Evolutionary conservation across 2,329 filamentous ascomycete genomes (phyloP).

Genomic region (Amphichorda felina): DNA sequence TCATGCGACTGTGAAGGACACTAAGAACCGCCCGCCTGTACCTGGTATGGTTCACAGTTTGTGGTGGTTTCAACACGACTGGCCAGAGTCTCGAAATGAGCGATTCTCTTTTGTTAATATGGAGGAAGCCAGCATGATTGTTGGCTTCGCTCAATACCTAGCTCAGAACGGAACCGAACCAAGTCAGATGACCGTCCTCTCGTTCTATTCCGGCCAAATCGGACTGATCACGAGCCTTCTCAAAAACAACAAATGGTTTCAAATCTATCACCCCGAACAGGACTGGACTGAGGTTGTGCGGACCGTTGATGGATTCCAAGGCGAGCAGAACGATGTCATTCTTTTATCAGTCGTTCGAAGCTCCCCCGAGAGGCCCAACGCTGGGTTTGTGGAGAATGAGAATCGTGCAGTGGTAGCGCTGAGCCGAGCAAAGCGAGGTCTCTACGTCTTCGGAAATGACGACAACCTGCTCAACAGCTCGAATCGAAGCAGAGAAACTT

Average conservation of each 20-base stretch:
- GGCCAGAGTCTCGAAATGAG: conserved; percentile 51
- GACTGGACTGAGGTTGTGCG: conserved; percentile 43
- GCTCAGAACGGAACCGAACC: conserved; percentile 50
- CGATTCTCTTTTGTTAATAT: conserved; percentile 53
- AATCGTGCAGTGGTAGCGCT: conserved; percentile 48
- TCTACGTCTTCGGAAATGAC: conserved; percentile 78
- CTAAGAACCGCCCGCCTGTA: conserved; percentile 21
- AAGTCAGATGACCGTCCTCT: conserved; percentile 63
- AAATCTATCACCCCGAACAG: conserved; percentile 11
- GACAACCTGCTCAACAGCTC: conserved; percentile 34
- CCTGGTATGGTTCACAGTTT: conserved; percentile 29
- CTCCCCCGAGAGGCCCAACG: conserved; percentile 20
- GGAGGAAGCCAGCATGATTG: conserved; percentile 65
- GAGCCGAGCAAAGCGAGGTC: conserved; percentile 61
- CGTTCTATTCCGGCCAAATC: conserved; percentile 80
- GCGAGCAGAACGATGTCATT: conserved; percentile 79
- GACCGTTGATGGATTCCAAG: conserved; percentile 84
- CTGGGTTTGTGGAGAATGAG: conserved; percentile 62
- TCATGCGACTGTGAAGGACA: conserved; percentile 25
- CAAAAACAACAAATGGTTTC: conserved; percentile 15
- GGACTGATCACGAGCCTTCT: conserved; percentile 46
- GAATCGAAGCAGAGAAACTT: conserved; percentile 24
- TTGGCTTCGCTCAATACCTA: conserved; percentile 61
- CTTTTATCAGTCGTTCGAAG: conserved; percentile 72
- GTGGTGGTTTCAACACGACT: conserved; percentile 37